Conservation (phyloP, 2,329 filamentous ascomycete species). For the Aplosporella prunicola region DNA sequence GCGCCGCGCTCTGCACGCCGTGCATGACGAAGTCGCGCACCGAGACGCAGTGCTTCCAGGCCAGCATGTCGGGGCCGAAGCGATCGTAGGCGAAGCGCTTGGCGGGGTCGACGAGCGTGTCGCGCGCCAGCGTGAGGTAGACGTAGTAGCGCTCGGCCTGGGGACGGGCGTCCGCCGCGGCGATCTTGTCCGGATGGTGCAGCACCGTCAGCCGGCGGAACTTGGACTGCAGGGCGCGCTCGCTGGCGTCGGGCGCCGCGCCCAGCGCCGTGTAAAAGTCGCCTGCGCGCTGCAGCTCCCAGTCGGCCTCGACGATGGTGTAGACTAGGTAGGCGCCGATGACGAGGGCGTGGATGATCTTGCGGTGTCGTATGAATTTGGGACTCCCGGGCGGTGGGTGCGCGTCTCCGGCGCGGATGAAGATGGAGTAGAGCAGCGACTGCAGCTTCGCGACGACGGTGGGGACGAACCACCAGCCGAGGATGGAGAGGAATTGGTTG, state of each 20-base stretch:
- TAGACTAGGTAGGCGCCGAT: slow-evolving; percentile 78
- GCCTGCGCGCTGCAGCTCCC: slow-evolving; percentile 59
- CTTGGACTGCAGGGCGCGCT: slow-evolving; percentile 69
- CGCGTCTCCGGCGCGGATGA: slow-evolving; percentile 80
- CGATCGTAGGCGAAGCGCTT: slow-evolving; percentile 82
- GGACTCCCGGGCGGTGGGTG: slow-evolving; percentile 60
- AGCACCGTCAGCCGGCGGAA: slow-evolving; percentile 66
- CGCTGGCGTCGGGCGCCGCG: slow-evolving; percentile 57
- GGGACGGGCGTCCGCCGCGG: slow-evolving; percentile 28
- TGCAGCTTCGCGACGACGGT: slow-evolving; percentile 66
- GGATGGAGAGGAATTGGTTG: slow-evolving; percentile 39
- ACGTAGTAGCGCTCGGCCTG: slow-evolving; percentile 56
- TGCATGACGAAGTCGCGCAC: slow-evolving; percentile 62
- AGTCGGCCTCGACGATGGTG: slow-evolving; percentile 86
- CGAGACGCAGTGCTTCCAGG: slow-evolving; percentile 58
- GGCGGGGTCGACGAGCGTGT: slow-evolving; percentile 67
- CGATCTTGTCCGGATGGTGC: slow-evolving; percentile 77
- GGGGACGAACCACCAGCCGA: slow-evolving; percentile 54
- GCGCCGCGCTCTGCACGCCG: slow-evolving; percentile 52
- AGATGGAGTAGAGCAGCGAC: slow-evolving; percentile 73
- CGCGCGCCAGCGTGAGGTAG: slow-evolving; percentile 71
- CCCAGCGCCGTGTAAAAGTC: slow-evolving; percentile 74
- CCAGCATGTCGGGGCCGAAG: slow-evolving; percentile 64
- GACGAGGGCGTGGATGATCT: slow-evolving; percentile 73
- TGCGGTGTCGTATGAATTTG: slow-evolving; percentile 63